phyloP scores from a whole-genome alignment of 225 moss, liverwort and hornwort genomes.

The Pseudisothecium myosuroides region DNA sequence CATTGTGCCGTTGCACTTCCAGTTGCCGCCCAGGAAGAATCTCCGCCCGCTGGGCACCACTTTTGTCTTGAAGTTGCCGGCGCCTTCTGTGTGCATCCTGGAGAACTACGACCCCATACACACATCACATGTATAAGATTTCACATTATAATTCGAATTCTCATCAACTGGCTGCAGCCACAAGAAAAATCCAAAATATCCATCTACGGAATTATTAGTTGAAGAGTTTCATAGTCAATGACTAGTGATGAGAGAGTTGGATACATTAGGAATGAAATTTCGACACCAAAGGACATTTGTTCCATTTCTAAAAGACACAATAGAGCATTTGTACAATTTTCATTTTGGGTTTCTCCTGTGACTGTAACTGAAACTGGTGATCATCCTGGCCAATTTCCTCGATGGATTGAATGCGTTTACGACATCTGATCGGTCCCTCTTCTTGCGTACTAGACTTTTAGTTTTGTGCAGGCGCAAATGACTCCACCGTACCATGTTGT shows the following conservation, averaged over 20 bases:
- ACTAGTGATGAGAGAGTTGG: background rate
- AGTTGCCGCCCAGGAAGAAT: constrained; percentile 80
- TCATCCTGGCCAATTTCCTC: background rate
- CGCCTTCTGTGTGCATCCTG: background rate
- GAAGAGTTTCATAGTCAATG: background rate
- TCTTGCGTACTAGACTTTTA: background rate
- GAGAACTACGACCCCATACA: background rate
- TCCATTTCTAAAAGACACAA: background rate
- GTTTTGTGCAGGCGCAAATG: background rate
- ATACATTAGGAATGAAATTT: background rate
- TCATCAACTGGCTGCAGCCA: background rate
- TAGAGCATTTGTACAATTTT: background rate
- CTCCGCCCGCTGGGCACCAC: constrained; percentile 20
- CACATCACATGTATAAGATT: background rate
- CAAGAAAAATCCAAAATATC: background rate
- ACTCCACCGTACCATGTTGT: background rate
- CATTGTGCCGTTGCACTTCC: constrained; percentile 65
- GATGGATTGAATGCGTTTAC: background rate
- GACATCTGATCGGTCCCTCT: background rate
- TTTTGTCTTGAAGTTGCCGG: background rate
- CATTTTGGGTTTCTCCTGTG: background rate
- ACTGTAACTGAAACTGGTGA: background rate
- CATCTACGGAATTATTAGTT: too few relatives aligned
- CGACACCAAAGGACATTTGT: background rate
- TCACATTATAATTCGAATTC: background rate